phyloP scores from a whole-genome alignment of 345 rosid species.

The Syzygium aromaticum region DNA sequence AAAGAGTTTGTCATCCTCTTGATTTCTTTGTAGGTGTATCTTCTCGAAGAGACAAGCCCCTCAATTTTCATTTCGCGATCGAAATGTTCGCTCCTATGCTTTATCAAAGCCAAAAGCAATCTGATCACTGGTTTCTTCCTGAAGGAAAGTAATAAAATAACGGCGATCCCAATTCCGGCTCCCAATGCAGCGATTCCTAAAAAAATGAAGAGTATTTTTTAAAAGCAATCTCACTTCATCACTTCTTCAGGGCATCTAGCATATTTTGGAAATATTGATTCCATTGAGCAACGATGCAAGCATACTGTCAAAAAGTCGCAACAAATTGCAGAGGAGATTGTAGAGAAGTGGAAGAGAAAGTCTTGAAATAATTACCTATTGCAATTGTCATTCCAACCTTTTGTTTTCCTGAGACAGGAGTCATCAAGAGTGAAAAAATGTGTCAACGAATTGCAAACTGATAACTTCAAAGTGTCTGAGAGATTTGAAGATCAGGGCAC shows the following conservation, averaged over 20 bases:
- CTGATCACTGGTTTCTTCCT: no score
- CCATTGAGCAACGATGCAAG: neutral
- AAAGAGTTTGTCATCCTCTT: constrained; percentile 23
- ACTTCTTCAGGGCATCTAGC: neutral
- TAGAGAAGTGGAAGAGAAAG: neutral
- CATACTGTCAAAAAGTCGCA: no score
- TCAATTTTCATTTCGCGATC: no score
- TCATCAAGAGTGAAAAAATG: neutral
- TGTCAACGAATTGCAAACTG: neutral
- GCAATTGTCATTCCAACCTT: neutral
- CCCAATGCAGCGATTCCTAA: no score
- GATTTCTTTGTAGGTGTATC: constrained; percentile 15
- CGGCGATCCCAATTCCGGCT: no score
- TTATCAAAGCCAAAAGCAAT: no score
- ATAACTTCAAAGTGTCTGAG: neutral
- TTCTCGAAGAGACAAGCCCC: neutral
- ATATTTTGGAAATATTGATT: no score
- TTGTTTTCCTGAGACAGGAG: neutral
- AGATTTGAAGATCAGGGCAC: neutral
- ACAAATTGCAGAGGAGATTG: neutral
- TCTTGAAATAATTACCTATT: neutral
- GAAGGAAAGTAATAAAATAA: no score
- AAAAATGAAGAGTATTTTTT: no score
- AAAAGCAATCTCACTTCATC: no score
- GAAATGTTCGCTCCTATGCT: no score